Conservation (phyloP, 2,329 filamentous ascomycete genomes). For the Arthrobotrys entomopaga region DNA sequence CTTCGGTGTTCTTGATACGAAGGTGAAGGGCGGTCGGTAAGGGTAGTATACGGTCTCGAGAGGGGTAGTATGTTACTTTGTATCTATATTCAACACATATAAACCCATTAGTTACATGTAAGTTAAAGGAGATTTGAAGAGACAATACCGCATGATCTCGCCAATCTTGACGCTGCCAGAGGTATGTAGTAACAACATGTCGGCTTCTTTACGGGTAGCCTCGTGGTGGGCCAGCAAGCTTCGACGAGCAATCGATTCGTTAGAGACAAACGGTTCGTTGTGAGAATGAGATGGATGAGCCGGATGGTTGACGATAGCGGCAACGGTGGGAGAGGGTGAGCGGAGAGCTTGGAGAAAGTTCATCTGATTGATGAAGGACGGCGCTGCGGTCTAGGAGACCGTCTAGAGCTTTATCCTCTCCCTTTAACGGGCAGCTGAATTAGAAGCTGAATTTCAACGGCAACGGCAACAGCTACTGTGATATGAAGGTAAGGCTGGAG, state of each 20-base stretch:
- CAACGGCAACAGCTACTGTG: no score
- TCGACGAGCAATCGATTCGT: slow-evolving; percentile 38
- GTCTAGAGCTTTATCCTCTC: no score
- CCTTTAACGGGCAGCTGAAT: no score
- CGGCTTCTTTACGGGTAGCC: slow-evolving; percentile 41
- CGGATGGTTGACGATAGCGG: slow-evolving; percentile 48
- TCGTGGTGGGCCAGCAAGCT: slow-evolving; percentile 47
- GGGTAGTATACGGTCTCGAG: slow-evolving; percentile 86
- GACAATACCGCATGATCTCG: slow-evolving; percentile 82
- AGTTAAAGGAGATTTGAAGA: neutral
- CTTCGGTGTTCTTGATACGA: slow-evolving; percentile 89
- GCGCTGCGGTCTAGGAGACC: neutral
- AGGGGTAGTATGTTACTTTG: slow-evolving; percentile 90
- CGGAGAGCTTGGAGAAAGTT: slow-evolving; percentile 51
- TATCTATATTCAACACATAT: slow-evolving; percentile 65
- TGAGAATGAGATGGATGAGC: slow-evolving; percentile 40
- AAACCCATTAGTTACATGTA: neutral
- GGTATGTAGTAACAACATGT: slow-evolving; percentile 91
- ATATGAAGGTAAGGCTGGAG: neutral
- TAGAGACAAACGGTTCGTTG: slow-evolving; percentile 33
- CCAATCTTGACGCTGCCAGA: slow-evolving; percentile 91
- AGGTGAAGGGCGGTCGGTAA: slow-evolving; percentile 82
- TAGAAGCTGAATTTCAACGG: no score
- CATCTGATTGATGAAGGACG: slow-evolving; percentile 23
- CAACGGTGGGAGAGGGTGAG: slow-evolving; percentile 45